phyloP scores from a whole-genome alignment of 2,329 filamentous ascomycete genomes.

The Ophiostoma angusticollis region DNA sequence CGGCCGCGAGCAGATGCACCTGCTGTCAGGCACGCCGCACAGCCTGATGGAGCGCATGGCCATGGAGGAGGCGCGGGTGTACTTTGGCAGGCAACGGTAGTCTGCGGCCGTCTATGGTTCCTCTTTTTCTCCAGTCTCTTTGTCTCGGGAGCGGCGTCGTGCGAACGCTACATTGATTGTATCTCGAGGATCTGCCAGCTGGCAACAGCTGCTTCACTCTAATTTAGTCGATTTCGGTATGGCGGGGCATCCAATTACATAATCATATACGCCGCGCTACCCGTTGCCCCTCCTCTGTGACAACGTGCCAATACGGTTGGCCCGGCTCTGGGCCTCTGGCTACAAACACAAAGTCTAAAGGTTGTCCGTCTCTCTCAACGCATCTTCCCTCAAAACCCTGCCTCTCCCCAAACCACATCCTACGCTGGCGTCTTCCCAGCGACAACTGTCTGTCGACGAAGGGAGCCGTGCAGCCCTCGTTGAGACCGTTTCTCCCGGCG shows the following conservation, averaged over 20 bases:
- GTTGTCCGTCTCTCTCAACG: too few species aligned
- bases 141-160: background rate
- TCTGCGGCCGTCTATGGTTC: background rate
- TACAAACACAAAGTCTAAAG: too few species aligned
- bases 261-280: too few species aligned
- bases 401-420: too few species aligned
- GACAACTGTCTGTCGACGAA: conserved; percentile 12
- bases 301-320: too few species aligned
- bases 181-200: background rate
- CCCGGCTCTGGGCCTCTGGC: too few species aligned
- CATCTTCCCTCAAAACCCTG: too few species aligned
- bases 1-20: background rate
- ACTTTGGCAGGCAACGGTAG: too few species aligned
- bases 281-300: background rate
- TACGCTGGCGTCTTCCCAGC: conserved; percentile 15
- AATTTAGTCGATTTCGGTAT: too few species aligned
- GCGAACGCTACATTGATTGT: background rate
- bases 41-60: conserved; percentile 23
- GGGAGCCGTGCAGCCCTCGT: conserved; percentile 6
- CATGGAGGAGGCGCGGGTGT: conserved; percentile 14
- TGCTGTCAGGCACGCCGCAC: conserved; percentile 17
- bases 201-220: background rate
- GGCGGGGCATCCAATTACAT: too few species aligned
- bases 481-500: conserved; percentile 24
- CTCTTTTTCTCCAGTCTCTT: background rate